These are phyloP conservation scores for Anisodus tanguticus DNA, from an alignment of 257 asterid genomes.

Conservation along the genomic window DNA sequence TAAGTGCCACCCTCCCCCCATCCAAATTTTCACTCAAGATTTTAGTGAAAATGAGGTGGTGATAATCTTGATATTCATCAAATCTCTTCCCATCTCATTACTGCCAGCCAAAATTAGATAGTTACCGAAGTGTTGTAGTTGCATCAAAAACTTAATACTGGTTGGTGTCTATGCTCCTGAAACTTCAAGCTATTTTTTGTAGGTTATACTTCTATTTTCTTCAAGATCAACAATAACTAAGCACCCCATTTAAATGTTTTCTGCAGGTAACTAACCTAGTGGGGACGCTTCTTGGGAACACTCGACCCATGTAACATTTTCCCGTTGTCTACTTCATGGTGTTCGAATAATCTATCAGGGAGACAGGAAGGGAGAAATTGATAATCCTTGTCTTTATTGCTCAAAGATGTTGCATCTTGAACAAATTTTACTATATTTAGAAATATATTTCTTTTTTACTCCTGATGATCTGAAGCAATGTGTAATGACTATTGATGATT, in stretches of 20 bases:
- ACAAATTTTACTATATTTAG: background rate
- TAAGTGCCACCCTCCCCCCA: background rate
- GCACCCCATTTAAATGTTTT: slow-evolving; percentile 12
- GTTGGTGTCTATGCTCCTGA: background rate
- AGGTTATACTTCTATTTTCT: background rate
- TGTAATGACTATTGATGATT: background rate
- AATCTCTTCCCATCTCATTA: background rate
- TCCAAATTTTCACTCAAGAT: background rate
- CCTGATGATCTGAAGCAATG: slow-evolving; percentile 16
- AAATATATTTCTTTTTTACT: background rate
- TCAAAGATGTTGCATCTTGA: background rate
- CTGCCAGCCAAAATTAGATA: background rate
- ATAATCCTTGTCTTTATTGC: background rate
- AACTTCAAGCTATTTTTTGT: background rate
- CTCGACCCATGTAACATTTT: slow-evolving; percentile 61
- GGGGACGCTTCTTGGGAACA: slow-evolving; percentile 88
- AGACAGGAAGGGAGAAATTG: background rate
- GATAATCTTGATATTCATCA: background rate
- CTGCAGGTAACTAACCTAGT: slow-evolving; percentile 88
- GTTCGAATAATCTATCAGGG: background rate
- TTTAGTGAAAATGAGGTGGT: background rate
- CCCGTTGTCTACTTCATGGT: background rate
- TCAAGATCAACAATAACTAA: slow-evolving; percentile 5
- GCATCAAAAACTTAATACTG: background rate
- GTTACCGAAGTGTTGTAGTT: background rate